Evolutionary conservation across 805 yeast genomes (phyloP), one percentile per base, ranked within the genome.

Genomic region (Ogataea henricii): DNA sequence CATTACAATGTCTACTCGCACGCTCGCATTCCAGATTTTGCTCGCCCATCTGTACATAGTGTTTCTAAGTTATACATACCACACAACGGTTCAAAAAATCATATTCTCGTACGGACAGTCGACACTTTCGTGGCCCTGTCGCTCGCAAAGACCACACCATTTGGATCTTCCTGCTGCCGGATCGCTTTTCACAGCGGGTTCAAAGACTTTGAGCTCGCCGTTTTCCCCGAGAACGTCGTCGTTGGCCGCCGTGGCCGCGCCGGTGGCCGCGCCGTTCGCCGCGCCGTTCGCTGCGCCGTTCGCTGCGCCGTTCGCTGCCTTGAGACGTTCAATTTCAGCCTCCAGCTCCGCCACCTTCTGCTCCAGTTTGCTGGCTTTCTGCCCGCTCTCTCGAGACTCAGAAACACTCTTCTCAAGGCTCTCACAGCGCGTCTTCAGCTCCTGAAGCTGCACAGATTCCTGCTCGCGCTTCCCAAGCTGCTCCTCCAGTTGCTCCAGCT

Each of bases 71-170:
- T 20, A 36, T 36, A 36, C 40, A 34, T 18, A 32, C n/a, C 9
- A 10, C 13, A 34, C n/a, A n/a, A n/a, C 8, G 33, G 55, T 63
- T 39, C n/a, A 53, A 50, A 60, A 56, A 46, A 52, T 54, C 44
- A 51, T 47, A 55, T 79, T 78, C 55, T 85, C 95, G 62, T 80
- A 89, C 0, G 97, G 97, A 67, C 99, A 92, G 47, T 89, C 89
- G 25, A 83, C 73, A 54, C 94, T 86, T 40, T 82, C 84, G 62
- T 92, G 99, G 0, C 98, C 99, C 38, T 81, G 83, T 46, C 89
- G 72, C 64, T 92, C 98, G 69, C 99, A 92, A 45, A 89, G 72
- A 0, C 96, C 96, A 69, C 99, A 92, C 96, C 97, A 92, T 52
- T 80, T 75, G 22, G 70, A 70, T 37, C 91, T 75, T 1, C 96